These are phyloP conservation scores for Solanum pinnatisectum DNA, from an alignment of 257 asterid species.

Conservation along the genomic window DNA sequence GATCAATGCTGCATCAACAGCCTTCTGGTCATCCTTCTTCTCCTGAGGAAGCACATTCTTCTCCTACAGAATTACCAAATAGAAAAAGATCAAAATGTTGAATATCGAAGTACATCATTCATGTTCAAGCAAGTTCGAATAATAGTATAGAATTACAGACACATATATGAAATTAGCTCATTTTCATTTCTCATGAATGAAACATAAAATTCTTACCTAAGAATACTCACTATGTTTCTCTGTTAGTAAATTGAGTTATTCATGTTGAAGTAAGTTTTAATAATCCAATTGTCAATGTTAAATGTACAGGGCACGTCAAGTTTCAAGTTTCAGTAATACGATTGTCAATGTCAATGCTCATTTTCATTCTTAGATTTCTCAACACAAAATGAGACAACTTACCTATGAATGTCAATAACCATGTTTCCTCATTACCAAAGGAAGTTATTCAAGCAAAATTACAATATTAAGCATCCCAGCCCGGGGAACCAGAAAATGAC, in stretches of 20 bases:
- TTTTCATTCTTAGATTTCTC: not conserved
- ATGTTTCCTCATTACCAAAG: not conserved
- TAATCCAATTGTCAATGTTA: not conserved
- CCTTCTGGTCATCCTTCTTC: constrained; percentile 10
- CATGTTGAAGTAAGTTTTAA: not conserved
- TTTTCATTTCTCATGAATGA: not conserved
- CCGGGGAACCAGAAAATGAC: too few species aligned
- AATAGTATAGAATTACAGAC: not conserved
- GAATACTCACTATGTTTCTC: not conserved
- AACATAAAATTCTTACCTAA: not conserved
- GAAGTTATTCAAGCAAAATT: not conserved
- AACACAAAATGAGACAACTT: not conserved
- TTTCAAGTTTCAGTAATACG: accelerated
- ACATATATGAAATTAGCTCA: not conserved
- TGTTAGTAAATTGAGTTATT: not conserved
- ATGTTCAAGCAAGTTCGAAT: not conserved
- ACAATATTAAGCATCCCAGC: accelerated
- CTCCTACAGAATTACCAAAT: not conserved
- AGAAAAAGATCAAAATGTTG: not conserved
- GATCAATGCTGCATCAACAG: constrained; percentile 10
- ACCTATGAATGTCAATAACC: not conserved
- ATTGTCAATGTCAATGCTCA: not conserved
- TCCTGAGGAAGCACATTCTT: constrained; percentile 10
- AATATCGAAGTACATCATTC: not conserved
- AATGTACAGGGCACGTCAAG: not conserved